A percentile compares a stretch with the other conserved stretches of the same genome.
phyloP scores from a whole-genome alignment of 257 asterid genomes.

The Rhazya stricta region DNA sequence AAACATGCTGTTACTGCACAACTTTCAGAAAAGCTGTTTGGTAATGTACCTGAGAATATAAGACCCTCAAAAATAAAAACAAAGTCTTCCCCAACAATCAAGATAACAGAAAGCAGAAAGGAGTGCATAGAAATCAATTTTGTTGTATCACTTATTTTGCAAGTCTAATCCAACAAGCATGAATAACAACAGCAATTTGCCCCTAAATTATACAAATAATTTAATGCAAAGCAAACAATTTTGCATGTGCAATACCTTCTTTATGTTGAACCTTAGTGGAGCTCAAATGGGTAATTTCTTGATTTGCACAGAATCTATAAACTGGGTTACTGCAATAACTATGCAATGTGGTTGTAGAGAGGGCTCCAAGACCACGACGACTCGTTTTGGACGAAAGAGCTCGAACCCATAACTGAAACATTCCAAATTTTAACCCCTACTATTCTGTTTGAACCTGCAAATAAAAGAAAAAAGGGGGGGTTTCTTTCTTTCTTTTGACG shows the following conservation, averaged over 20 bases:
- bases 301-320: conserved; percentile 17
- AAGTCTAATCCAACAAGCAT: not conserved
- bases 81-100: conserved; percentile 6
- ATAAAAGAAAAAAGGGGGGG: not conserved
- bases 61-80: conserved; percentile 13
- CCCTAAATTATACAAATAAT: not conserved
- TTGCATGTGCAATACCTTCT: conserved; percentile 21
- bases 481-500: not conserved
- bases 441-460: not conserved
- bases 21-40: conserved; percentile 11
- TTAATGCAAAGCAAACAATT: not conserved
- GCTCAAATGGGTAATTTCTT: conserved; percentile 15
- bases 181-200: not conserved
- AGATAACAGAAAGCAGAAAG: not conserved
- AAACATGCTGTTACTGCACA: conserved; percentile 20
- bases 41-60: conserved; percentile 27
- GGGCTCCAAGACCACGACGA: conserved; percentile 20
- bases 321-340: conserved; percentile 11
- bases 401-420: conserved; percentile 42
- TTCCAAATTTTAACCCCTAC: conserved; percentile 22
- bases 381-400: conserved; percentile 33
- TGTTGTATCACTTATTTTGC: not conserved
- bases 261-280: conserved; percentile 8
- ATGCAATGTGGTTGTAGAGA: conserved; percentile 18
- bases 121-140: not conserved